These are phyloP conservation scores for Clavariopsis aquatica DNA, from an alignment of 495 filamentous ascomycete genomes.

Conservation along the genomic window DNA sequence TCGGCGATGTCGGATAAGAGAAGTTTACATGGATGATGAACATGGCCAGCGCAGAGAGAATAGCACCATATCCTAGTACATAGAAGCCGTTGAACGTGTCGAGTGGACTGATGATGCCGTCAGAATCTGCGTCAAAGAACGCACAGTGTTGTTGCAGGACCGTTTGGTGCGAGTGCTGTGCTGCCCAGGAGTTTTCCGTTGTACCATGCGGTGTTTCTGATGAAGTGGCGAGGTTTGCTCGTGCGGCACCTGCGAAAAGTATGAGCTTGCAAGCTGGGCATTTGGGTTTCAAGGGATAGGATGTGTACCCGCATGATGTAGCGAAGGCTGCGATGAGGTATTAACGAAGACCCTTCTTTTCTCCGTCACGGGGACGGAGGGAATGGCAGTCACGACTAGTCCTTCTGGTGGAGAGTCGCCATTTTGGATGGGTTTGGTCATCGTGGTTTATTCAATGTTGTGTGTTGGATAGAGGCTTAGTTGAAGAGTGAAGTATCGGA, in stretches of 20 bases:
- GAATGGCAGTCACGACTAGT: neutral
- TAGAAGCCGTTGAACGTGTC: conserved; percentile 59
- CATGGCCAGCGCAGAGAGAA: conserved; percentile 24
- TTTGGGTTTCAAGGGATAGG: neutral
- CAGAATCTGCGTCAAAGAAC: conserved; percentile 56
- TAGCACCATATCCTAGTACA: conserved; percentile 50
- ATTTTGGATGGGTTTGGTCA: neutral
- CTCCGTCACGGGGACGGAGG: conserved; percentile 9
- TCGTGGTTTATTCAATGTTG: too few relatives aligned
- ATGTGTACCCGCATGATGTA: conserved; percentile 7
- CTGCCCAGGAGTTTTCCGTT: conserved; percentile 16
- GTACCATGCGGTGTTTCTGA: conserved; percentile 9
- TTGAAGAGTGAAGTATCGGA: too few relatives aligned
- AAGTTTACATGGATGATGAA: conserved; percentile 28
- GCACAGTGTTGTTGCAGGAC: conserved; percentile 57
- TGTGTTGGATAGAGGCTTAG: too few relatives aligned
- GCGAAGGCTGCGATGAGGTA: neutral
- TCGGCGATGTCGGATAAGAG: conserved; percentile 20
- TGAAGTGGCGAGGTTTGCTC: conserved; percentile 24
- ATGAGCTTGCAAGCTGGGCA: neutral
- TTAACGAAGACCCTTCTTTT: conserved; percentile 6
- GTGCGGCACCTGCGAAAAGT: conserved; percentile 13
- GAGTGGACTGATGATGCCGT: conserved; percentile 55
- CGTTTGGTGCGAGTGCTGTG: conserved; percentile 28
- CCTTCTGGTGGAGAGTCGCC: neutral